Base-by-base conservation (phyloP, 1,284 basidiomycete species). In the Ustilago vetiveriae region DNA sequence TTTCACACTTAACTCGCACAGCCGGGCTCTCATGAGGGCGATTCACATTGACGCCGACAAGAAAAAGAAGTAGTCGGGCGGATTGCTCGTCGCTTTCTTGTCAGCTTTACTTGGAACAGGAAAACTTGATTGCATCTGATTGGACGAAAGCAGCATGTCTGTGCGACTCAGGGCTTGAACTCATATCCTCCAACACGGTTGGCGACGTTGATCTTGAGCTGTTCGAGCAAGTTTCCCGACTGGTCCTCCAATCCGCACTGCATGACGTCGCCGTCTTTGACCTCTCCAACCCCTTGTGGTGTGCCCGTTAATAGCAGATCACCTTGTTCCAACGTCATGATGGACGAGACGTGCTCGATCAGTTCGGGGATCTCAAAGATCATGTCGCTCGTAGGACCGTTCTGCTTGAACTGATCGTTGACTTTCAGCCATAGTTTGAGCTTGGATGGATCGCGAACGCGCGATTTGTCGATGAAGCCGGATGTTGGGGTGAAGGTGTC, bases 321-420 rank as follows among this genome's bases (percentile, higher is more conserved):
- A 80, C 88, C 75, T 37, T 90, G 92, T 86, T 97, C 93, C 17
- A 98, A 86, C 0, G 89, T 90, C 94, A 98, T 98, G 83, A 98
- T 96, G 16, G 90, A 90, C 3, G 93, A 94, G 42, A 96, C 87
- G 78, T 96, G 93, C 72, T 91, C 88, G 73, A 98, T 90, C 50
- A 98, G 86, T n/a, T 88, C 85, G 1, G 94, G 92, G 39, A 98
- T 92, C 40, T 86, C 86, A 85, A 95, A 95, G 66, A 98, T 91
- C 95, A 98, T 97, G 82, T 95, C 90, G 23, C 84, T 82, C 2
- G 94, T 94, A 30, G 86, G 88, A 4, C 93, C 95, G 59, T 90
- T 86, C 82, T 98, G 95, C 82, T 91, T 93, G 59, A 88, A 84
- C 33, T 86, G 82, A 42, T 89, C 92, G 76, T 98, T 94, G 80